These are phyloP conservation scores for Picochlorum sp. DNA, from an alignment of 139 green algal species.

Conservation along the genomic window DNA sequence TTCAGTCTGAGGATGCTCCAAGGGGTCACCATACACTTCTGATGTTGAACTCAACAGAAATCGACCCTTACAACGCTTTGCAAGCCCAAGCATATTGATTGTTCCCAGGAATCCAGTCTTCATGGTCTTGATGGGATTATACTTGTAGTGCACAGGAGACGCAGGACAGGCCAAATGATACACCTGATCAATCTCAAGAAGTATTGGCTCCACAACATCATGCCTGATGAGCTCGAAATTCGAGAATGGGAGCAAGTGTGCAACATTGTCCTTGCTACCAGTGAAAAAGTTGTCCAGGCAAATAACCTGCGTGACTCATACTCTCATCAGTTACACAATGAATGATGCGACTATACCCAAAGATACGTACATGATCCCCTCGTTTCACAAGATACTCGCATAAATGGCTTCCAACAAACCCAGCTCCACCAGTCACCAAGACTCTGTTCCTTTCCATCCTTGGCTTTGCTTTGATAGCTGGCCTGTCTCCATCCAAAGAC, in stretches of 20 bases:
- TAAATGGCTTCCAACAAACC: constrained; percentile 94
- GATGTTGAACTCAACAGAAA: constrained; percentile 91
- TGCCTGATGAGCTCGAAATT: constrained; percentile 98
- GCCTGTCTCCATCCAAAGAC: constrained; percentile 13
- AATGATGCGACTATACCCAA: constrained; percentile 21
- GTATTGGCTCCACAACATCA: constrained; percentile 90
- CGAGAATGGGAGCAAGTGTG: constrained; percentile 72
- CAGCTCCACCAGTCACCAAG: constrained; percentile 89
- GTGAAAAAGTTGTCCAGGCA: constrained; percentile 99
- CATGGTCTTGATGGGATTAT: constrained; percentile 98
- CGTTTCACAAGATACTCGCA: constrained; percentile 82
- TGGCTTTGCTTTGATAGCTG: constrained; percentile 76
- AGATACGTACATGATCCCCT: constrained; percentile 55
- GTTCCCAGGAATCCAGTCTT: constrained; percentile 98
- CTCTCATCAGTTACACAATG: constrained; percentile 2
- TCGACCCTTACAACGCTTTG: constrained; percentile 83
- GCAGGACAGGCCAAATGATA: constrained; percentile 98
- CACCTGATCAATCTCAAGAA: constrained; percentile 97
- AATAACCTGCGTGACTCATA: constrained; percentile 53
- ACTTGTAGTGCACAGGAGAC: constrained; percentile 99
- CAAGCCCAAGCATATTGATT: constrained; percentile 98
- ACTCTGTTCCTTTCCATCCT: constrained; percentile 70
- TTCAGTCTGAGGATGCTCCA: constrained; percentile 96
- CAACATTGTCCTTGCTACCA: constrained; percentile 89
- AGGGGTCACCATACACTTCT: constrained; percentile 97